Evolutionary conservation across 2,329 filamentous ascomycete species (phyloP).

Genomic region (Penicillium janthinellum): DNA sequence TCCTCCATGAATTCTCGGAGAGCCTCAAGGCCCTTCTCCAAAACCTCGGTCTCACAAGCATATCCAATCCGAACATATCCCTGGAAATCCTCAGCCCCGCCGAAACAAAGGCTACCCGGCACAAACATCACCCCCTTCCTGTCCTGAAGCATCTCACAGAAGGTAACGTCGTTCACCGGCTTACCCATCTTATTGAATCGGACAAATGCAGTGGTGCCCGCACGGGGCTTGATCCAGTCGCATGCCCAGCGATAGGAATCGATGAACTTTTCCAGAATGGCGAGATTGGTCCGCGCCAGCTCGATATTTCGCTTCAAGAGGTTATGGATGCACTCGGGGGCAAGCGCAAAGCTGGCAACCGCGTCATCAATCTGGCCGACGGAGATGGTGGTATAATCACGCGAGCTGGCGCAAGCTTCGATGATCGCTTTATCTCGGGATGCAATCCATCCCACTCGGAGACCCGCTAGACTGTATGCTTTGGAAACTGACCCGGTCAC

Average conservation of each 20-base stretch:
- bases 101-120: slow-evolving; percentile 75
- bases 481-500: slow-evolving; percentile 83
- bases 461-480: slow-evolving; percentile 78
- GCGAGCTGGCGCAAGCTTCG: slow-evolving; percentile 62
- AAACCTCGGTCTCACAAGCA: slow-evolving; percentile 69
- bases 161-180: slow-evolving; percentile 69
- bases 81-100: slow-evolving; percentile 63
- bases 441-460: slow-evolving; percentile 81
- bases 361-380: slow-evolving; percentile 81
- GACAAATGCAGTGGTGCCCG: slow-evolving; percentile 78
- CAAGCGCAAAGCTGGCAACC: slow-evolving; percentile 74
- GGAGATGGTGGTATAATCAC: slow-evolving; percentile 84
- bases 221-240: slow-evolving; percentile 72
- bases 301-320: slow-evolving; percentile 65
- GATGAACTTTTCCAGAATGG: slow-evolving; percentile 67
- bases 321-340: slow-evolving; percentile 62
- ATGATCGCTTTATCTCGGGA: slow-evolving; percentile 65
- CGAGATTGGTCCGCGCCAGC: slow-evolving; percentile 69
- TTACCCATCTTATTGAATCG: slow-evolving; percentile 64
- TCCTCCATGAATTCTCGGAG: slow-evolving; percentile 58
- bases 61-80: slow-evolving; percentile 80
- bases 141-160: slow-evolving; percentile 69
- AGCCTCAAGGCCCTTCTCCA: slow-evolving; percentile 65
- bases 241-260: slow-evolving; percentile 64
- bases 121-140: slow-evolving; percentile 73